Evolutionary conservation across 2,329 filamentous ascomycete species (phyloP).

Genomic region (Phoma sp.): DNA sequence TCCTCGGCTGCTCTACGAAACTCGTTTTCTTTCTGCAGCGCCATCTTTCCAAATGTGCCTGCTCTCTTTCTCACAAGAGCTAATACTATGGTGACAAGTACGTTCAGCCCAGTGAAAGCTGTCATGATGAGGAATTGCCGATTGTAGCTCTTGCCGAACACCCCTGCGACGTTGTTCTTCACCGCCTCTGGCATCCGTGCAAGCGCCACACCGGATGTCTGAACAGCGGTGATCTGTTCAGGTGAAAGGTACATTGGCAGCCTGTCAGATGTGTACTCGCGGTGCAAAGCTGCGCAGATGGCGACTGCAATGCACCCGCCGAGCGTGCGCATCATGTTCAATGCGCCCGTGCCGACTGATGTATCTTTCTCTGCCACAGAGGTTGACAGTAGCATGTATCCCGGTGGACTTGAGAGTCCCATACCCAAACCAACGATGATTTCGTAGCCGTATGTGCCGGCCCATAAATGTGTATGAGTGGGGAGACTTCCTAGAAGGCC

Average conservation of each 20-base stretch:
- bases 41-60: conserved; percentile 31
- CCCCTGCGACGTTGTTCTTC: conserved; percentile 23
- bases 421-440: conserved; percentile 37
- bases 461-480: conserved; percentile 20
- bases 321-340: conserved; percentile 43
- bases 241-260: conserved; percentile 29
- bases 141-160: conserved; percentile 42
- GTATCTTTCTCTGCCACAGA: conserved; percentile 33
- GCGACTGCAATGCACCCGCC: conserved; percentile 41
- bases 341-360: conserved; percentile 35
- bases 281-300: conserved; percentile 40
- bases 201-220: conserved; percentile 25
- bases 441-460: conserved; percentile 36
- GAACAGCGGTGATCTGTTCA: conserved; percentile 28
- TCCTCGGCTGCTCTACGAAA: conserved; percentile 22
- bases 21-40: conserved; percentile 32
- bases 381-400: conserved; percentile 35
- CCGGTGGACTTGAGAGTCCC: conserved; percentile 35
- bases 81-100: conserved; percentile 29
- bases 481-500: conserved; percentile 39
- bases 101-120: conserved; percentile 33
- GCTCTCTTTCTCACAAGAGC: conserved; percentile 28
- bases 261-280: conserved; percentile 20
- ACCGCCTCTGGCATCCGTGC: conserved; percentile 23
- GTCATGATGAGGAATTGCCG: conserved; percentile 40